phyloP scores from a whole-genome alignment of 2,329 filamentous ascomycete species.

The Tolypocladium tropicale region DNA sequence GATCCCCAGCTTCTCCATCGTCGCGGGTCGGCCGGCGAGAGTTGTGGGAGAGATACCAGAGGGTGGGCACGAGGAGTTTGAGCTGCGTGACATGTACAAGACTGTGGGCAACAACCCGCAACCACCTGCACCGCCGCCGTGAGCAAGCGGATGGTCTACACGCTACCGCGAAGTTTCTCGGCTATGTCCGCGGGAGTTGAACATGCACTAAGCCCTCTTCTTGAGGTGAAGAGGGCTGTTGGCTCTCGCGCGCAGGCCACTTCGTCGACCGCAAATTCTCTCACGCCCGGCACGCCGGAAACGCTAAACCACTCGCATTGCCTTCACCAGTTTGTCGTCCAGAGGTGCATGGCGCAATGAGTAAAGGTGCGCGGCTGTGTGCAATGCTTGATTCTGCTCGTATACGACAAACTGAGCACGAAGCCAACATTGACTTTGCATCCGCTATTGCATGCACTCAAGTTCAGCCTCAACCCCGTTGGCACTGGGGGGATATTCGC shows the following conservation, averaged over 20 bases:
- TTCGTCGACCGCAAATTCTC: not conserved
- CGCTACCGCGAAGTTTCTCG: not conserved
- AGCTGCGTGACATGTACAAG: conserved; percentile 55
- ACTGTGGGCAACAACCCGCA: conserved; percentile 48
- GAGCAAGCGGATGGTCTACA: conserved; percentile 4
- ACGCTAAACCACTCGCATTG: no score
- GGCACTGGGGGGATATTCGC: no score
- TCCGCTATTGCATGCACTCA: no score
- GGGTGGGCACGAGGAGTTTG: conserved; percentile 54
- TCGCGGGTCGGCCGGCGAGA: conserved; percentile 72
- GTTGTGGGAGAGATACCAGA: conserved; percentile 75
- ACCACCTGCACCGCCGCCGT: conserved; percentile 15
- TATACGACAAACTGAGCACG: no score
- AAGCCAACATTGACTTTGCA: no score
- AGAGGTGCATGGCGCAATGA: no score
- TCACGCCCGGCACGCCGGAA: not conserved
- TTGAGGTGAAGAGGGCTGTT: no score
- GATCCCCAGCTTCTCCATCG: conserved; percentile 82
- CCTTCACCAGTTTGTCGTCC: no score
- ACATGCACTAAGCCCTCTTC: not conserved
- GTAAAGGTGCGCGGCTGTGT: no score
- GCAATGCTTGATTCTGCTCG: not conserved
- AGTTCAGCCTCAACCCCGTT: no score
- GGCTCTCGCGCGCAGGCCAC: no score
- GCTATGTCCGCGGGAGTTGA: not conserved